phyloP scores from a whole-genome alignment of 805 yeast species.

The Candida railenensis region DNA sequence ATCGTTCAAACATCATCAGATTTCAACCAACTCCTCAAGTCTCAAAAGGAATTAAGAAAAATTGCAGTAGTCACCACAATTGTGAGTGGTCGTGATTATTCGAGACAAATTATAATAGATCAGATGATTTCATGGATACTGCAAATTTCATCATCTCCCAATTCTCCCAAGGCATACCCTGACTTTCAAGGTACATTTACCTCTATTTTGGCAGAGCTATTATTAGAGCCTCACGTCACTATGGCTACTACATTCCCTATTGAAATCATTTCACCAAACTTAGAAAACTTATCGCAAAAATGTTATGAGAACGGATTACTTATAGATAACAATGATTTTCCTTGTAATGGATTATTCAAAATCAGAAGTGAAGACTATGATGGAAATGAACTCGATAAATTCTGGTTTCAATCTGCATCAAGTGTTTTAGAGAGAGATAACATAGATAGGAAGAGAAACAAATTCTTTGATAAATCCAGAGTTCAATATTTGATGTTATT shows the following conservation, averaged over 20 bases:
- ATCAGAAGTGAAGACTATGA: slow-evolving; percentile 12
- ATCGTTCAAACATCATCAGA: slow-evolving; percentile 35
- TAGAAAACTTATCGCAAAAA: slow-evolving; percentile 12
- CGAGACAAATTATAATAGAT: slow-evolving; percentile 47
- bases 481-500: slow-evolving; percentile 58
- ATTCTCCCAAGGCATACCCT: slow-evolving; percentile 34
- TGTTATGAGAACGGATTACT: slow-evolving; percentile 34
- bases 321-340: slow-evolving; percentile 21
- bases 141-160: slow-evolving; percentile 22
- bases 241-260: slow-evolving; percentile 31
- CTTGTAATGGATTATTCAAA: slow-evolving; percentile 19
- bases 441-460: slow-evolving; percentile 10
- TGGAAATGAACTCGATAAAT: slow-evolving; percentile 14
- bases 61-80: slow-evolving; percentile 59
- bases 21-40: slow-evolving; percentile 22
- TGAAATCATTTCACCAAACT: slow-evolving; percentile 13
- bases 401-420: slow-evolving; percentile 7
- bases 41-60: slow-evolving; percentile 39
- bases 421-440: slow-evolving; percentile 10
- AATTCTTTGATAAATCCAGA: slow-evolving; percentile 37
- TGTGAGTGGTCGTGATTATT: slow-evolving; percentile 48
- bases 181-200: slow-evolving; percentile 12
- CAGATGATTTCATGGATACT: slow-evolving; percentile 52
- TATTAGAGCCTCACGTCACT: slow-evolving; percentile 35
- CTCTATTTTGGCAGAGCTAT: slow-evolving; percentile 36